phyloP scores from a whole-genome alignment of 495 filamentous ascomycete species.

The Penicillium dipodomyicola region DNA sequence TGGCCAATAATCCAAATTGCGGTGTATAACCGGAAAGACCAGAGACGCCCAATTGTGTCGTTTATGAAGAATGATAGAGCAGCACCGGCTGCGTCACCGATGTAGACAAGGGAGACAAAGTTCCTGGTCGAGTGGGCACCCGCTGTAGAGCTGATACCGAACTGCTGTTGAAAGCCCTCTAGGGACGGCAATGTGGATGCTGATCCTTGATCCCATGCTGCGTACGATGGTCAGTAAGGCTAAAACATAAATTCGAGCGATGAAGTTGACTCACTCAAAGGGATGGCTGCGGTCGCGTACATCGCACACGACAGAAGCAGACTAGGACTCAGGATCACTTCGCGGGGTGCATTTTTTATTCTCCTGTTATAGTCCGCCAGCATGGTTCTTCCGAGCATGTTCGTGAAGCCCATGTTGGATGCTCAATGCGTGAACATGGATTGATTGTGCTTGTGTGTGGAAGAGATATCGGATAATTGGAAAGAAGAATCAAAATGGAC shows the following conservation, averaged over 20 bases:
- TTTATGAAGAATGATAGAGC: slow-evolving; percentile 23
- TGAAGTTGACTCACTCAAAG: slow-evolving; percentile 13
- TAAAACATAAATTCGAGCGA: not conserved
- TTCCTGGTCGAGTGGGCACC: slow-evolving; percentile 12
- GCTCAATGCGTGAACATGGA: not conserved
- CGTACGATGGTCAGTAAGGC: not conserved
- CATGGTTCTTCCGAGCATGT: not conserved
- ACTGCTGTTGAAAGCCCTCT: slow-evolving; percentile 14
- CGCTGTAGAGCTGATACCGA: slow-evolving; percentile 14
- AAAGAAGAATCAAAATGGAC: too few species aligned
- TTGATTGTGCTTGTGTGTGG: not conserved
- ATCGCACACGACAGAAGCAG: slow-evolving; percentile 14
- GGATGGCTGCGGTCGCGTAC: slow-evolving; percentile 17
- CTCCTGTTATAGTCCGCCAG: not conserved
- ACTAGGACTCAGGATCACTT: slow-evolving; percentile 13
- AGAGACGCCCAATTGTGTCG: slow-evolving; percentile 17
- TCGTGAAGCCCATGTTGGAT: slow-evolving; percentile 6
- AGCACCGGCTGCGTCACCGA: slow-evolving; percentile 18
- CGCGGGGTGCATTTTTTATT: slow-evolving; percentile 10
- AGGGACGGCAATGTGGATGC: slow-evolving; percentile 15
- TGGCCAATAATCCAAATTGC: slow-evolving; percentile 16
- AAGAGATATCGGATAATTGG: too few species aligned
- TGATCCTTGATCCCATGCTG: slow-evolving; percentile 24
- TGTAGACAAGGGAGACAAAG: slow-evolving; percentile 20
- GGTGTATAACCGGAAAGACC: slow-evolving; percentile 18